Percentiles rank a stretch among this genome's conserved stretches.
Conservation (phyloP, 257 asterid species). For the Solanum acaule region DNA sequence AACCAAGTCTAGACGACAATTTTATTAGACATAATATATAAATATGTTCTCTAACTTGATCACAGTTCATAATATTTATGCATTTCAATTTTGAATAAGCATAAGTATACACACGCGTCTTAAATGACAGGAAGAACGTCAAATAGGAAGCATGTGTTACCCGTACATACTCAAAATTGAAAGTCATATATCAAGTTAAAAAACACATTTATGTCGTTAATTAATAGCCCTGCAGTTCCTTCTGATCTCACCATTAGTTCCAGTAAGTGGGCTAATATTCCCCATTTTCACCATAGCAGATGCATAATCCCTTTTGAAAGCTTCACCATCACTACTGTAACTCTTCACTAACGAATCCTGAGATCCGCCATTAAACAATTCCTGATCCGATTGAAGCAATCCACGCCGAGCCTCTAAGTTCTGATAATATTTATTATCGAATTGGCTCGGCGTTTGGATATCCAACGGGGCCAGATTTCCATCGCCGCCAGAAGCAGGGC, state of each 20-base stretch:
- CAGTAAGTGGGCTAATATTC: conserved; percentile 55
- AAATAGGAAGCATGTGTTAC: too few relatives aligned
- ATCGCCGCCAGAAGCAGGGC: conserved; percentile 49
- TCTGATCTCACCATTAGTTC: conserved; percentile 46
- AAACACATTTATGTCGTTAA: accelerated
- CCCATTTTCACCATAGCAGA: conserved; percentile 60
- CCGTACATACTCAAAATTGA: background rate
- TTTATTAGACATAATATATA: too few relatives aligned
- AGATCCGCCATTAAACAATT: conserved; percentile 54
- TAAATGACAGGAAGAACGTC: too few relatives aligned
- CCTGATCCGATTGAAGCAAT: conserved; percentile 62
- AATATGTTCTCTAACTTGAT: too few relatives aligned
- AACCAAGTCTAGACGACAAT: background rate
- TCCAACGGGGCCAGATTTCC: conserved; percentile 35
- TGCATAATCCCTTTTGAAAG: conserved; percentile 36
- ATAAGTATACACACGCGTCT: too few relatives aligned
- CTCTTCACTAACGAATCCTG: conserved; percentile 33
- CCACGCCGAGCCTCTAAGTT: conserved; percentile 37
- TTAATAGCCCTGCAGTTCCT: conserved; percentile 41
- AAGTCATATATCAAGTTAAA: too few relatives aligned
- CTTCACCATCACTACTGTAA: conserved; percentile 10
- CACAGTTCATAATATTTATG: too few relatives aligned
- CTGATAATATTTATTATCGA: conserved; percentile 38
- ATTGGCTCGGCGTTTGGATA: conserved; percentile 15
- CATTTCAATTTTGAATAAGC: accelerated